Percentiles rank a stretch among this genome's conserved stretches.
Conservation (phyloP, 2,329 filamentous ascomycete genomes). For the Gaeumannomyces sp. region DNA sequence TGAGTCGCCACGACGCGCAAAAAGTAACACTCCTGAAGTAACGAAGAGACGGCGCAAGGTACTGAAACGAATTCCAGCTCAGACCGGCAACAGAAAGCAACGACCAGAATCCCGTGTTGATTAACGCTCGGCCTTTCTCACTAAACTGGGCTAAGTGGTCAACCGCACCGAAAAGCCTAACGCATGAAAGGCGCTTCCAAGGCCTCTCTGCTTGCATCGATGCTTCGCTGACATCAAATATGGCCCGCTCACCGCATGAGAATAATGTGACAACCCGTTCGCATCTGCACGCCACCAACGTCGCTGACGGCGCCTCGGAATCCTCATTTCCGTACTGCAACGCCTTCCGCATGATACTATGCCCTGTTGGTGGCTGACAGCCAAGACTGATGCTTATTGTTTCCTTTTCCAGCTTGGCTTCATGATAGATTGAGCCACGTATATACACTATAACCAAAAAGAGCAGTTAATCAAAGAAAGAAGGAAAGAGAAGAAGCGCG, state of each 20-base stretch:
- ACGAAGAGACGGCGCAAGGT: neutral
- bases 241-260: neutral
- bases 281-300: neutral
- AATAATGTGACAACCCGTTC: neutral
- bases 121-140: neutral
- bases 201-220: too few relatives aligned
- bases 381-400: neutral
- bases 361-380: neutral
- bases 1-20: neutral
- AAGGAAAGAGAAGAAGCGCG: slow-evolving; percentile 5
- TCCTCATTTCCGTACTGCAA: neutral
- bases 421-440: neutral
- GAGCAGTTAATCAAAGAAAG: neutral
- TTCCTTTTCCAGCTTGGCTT: neutral
- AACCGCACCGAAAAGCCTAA: too few relatives aligned
- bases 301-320: neutral
- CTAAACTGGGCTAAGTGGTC: too few relatives aligned
- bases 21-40: neutral
- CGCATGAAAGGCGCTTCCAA: too few relatives aligned
- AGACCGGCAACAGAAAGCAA: neutral
- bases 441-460: neutral
- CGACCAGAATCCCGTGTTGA: neutral
- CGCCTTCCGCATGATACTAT: neutral
- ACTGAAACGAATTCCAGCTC: neutral
- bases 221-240: neutral